These are phyloP conservation scores for Metschnikowia rubicola DNA, from an alignment of 805 yeast species.

Conservation along the genomic window DNA sequence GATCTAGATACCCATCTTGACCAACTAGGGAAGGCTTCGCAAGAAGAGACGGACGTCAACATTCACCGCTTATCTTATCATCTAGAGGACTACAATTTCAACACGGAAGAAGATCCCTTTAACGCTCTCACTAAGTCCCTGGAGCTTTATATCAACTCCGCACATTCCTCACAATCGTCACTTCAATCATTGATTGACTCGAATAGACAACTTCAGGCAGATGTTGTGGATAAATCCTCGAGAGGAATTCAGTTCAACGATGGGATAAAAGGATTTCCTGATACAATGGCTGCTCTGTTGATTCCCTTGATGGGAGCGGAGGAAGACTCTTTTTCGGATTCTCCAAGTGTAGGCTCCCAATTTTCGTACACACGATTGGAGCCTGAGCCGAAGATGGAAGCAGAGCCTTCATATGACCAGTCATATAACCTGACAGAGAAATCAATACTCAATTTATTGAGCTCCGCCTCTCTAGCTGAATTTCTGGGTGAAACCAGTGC, in stretches of 20 bases:
- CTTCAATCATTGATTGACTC: slow-evolving; percentile 19
- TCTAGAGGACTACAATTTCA: slow-evolving; percentile 14
- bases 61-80: slow-evolving; percentile 35
- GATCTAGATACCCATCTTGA: slow-evolving; percentile 38
- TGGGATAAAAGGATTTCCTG: slow-evolving; percentile 43
- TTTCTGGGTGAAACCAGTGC: background rate
- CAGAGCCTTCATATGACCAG: slow-evolving; percentile 28
- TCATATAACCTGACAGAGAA: slow-evolving; percentile 38
- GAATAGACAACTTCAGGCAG: slow-evolving; percentile 16
- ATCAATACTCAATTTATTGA: slow-evolving; percentile 38
- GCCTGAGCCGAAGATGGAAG: background rate
- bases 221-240: slow-evolving; percentile 9
- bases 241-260: slow-evolving; percentile 36
- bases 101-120: slow-evolving; percentile 30
- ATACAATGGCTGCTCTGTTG: slow-evolving; percentile 33
- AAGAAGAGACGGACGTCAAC: slow-evolving; percentile 28
- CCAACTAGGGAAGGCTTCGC: slow-evolving; percentile 24
- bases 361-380: background rate
- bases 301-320: slow-evolving; percentile 21
- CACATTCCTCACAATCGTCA: slow-evolving; percentile 41
- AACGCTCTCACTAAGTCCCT: slow-evolving; percentile 27
- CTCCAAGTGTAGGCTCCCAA: slow-evolving; percentile 5
- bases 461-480: slow-evolving; percentile 19
- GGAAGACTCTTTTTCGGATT: slow-evolving; percentile 12
- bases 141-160: slow-evolving; percentile 19